A percentile compares a stretch with the other conserved stretches of the same genome.
Conservation (phyloP, 192 early-diverging fungal genomes). For the Rhizoclosmatium globosum region DNA sequence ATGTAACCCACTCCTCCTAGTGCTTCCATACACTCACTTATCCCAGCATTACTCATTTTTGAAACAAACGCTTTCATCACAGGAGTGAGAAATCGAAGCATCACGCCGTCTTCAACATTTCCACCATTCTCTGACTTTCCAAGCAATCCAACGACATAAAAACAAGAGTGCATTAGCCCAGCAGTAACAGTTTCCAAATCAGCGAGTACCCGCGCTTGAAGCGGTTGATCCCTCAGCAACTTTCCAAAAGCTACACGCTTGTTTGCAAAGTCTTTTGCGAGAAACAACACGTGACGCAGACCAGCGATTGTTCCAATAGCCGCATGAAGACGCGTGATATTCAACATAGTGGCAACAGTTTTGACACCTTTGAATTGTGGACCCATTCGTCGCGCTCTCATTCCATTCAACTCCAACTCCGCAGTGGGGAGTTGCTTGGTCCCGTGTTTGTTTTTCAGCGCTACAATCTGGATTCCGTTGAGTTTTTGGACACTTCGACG, state of each 20-base stretch:
- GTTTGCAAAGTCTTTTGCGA: conserved; percentile 65
- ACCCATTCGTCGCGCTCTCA: conserved; percentile 56
- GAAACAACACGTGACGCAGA: conserved; percentile 52
- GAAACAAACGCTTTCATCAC: conserved; percentile 67
- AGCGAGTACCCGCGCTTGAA: conserved; percentile 68
- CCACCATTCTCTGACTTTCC: conserved; percentile 51
- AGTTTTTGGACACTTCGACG: conserved; percentile 18
- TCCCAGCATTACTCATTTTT: conserved; percentile 55
- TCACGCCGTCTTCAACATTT: conserved; percentile 36
- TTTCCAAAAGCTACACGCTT: conserved; percentile 55
- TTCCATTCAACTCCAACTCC: conserved; percentile 68
- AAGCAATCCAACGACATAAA: conserved; percentile 61
- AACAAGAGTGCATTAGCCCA: conserved; percentile 64
- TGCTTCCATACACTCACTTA: conserved; percentile 71
- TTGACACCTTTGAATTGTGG: conserved; percentile 61
- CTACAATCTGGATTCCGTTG: conserved; percentile 54
- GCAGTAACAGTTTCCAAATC: conserved; percentile 63
- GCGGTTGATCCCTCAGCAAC: conserved; percentile 59
- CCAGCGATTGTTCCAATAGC: conserved; percentile 53
- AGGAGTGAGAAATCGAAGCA: conserved; percentile 75
- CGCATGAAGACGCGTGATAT: conserved; percentile 73
- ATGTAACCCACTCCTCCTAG: conserved; percentile 80
- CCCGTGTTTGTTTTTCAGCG: conserved; percentile 74
- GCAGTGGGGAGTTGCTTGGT: conserved; percentile 78
- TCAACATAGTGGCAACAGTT: conserved; percentile 71